Evolutionary conservation across 208 protist species (phyloP).

Genomic region (Leptomonas pyrrhocoris): DNA sequence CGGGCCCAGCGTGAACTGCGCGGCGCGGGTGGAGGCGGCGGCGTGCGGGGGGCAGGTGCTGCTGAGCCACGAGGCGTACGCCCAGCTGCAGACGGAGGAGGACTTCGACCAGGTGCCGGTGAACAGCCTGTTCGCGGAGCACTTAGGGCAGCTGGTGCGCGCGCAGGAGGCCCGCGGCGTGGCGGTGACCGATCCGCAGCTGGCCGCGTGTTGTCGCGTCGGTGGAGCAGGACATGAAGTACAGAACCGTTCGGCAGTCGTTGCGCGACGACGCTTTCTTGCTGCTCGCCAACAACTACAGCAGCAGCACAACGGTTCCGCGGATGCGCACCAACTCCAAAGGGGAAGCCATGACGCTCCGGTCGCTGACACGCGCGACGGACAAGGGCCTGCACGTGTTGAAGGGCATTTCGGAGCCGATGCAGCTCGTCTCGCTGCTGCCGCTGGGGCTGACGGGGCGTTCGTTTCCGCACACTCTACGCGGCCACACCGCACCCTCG

Average conservation of each 20-base stretch:
- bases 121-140: slow-evolving; percentile 26
- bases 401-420: slow-evolving; percentile 32
- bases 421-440: slow-evolving; percentile 37
- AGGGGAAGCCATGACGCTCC: not conserved
- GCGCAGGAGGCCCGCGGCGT: slow-evolving; percentile 10
- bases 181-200: not conserved
- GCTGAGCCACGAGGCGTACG: slow-evolving; percentile 9
- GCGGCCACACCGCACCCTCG: no score
- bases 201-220: not conserved
- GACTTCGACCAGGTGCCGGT: not conserved
- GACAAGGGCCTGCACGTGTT: slow-evolving; percentile 27
- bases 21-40: slow-evolving; percentile 33
- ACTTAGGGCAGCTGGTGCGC: slow-evolving; percentile 19
- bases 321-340: not conserved
- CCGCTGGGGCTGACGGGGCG: slow-evolving; percentile 28
- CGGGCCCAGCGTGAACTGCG: slow-evolving; percentile 46
- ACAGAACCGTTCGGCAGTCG: no score
- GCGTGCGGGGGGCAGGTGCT: slow-evolving; percentile 20
- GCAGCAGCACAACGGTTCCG: no score
- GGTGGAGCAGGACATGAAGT: no score
- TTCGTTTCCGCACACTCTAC: no score
- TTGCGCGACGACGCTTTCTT: slow-evolving; percentile 38
- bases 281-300: slow-evolving; percentile 52
- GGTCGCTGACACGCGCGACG: slow-evolving; percentile 7
- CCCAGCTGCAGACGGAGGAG: slow-evolving; percentile 16